phyloP scores from a whole-genome alignment of 1,284 basidiomycete species.

The Hymenochaete sp. region DNA sequence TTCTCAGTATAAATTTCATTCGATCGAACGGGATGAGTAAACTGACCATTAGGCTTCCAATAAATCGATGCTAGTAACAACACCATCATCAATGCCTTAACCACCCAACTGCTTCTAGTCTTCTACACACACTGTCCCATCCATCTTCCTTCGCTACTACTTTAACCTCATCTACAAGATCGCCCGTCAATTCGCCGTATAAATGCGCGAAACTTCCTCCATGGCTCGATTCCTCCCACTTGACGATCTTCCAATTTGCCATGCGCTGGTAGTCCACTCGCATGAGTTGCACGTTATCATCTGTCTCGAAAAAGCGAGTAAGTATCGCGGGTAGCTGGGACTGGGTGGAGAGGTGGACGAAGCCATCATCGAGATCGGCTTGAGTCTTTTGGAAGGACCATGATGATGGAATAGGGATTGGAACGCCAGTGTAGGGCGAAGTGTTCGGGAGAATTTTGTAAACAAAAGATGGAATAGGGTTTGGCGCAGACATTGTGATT shows the following conservation, averaged over 20 bases:
- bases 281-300: conserved; percentile 19
- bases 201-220: conserved; percentile 18
- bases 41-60: too few species aligned
- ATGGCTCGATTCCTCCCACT: conserved; percentile 18
- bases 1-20: too few species aligned
- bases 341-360: conserved; percentile 21
- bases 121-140: too few species aligned
- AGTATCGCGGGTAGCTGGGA: conserved; percentile 20
- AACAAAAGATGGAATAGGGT: conserved; percentile 12
- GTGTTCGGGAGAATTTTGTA: conserved; percentile 19
- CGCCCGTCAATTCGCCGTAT: conserved; percentile 16
- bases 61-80: too few species aligned
- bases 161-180: conserved; percentile 14
- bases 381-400: conserved; percentile 17
- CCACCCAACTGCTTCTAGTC: too few species aligned
- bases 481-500: too few species aligned
- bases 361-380: conserved; percentile 21
- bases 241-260: conserved; percentile 13
- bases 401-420: conserved; percentile 14
- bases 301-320: conserved; percentile 20
- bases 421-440: conserved; percentile 15
- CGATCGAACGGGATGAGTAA: too few species aligned
- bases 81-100: too few species aligned
- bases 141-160: conserved; percentile 5
- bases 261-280: conserved; percentile 19